These are phyloP conservation scores for Codiaeum variegatum DNA, from an alignment of 441 rosid genomes.

Conservation along the genomic window DNA sequence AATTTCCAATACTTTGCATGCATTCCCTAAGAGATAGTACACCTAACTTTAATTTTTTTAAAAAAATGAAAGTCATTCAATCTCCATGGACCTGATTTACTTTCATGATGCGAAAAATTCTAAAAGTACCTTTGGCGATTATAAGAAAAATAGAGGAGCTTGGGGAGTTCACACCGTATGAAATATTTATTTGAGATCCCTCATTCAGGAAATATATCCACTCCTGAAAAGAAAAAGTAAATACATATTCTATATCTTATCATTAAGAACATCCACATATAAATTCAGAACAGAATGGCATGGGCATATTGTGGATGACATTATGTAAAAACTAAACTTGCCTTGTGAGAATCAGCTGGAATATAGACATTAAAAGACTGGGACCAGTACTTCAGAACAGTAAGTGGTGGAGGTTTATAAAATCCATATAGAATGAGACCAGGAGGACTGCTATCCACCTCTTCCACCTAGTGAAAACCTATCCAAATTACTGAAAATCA, in stretches of 20 bases:
- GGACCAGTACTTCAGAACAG: constrained; percentile 47
- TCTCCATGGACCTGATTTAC: not conserved
- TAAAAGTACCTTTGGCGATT: constrained; percentile 58
- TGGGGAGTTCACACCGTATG: constrained; percentile 47
- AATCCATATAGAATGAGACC: constrained; percentile 59
- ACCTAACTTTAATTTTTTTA: not conserved
- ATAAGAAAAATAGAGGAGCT: constrained; percentile 50
- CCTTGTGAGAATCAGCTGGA: constrained; percentile 52
- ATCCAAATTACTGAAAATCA: constrained; percentile 11
- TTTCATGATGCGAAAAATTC: not conserved
- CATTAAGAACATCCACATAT: not conserved
- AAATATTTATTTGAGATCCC: constrained; percentile 62
- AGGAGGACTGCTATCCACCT: constrained; percentile 36
- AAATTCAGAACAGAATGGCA: constrained; percentile 7
- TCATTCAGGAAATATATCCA: constrained; percentile 57
- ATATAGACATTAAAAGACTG: constrained; percentile 33
- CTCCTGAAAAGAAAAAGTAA: constrained; percentile 37
- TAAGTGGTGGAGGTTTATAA: constrained; percentile 55
- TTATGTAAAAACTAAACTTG: constrained; percentile 27
- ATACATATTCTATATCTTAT: constrained; percentile 10
- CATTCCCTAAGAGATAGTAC: not conserved
- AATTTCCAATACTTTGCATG: not conserved
- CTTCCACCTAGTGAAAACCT: constrained; percentile 48
- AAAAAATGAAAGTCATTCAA: not conserved
- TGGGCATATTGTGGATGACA: not conserved